Conservation (phyloP, 768 basidiomycete species). For the Asterophora parasitica region DNA sequence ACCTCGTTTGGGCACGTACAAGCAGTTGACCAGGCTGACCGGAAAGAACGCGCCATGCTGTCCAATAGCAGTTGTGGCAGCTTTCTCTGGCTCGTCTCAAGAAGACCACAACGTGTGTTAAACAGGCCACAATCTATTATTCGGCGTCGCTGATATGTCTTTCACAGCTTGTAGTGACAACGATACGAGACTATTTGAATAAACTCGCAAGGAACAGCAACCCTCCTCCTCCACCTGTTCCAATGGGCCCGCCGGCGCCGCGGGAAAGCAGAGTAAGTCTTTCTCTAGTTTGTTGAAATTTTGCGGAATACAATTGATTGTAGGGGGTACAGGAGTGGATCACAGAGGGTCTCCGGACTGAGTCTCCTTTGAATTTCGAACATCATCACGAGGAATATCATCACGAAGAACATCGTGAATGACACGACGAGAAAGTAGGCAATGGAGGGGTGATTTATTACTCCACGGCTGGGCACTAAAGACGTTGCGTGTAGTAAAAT, state of each 20-base stretch:
- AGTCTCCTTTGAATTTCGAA: constrained; percentile 38
- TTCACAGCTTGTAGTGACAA: constrained; percentile 55
- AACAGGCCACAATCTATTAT: background rate
- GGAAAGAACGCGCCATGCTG: constrained; percentile 74
- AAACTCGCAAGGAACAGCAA: constrained; percentile 45
- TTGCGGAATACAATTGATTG: constrained; percentile 1
- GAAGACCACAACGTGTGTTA: constrained; percentile 72
- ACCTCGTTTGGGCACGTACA: background rate
- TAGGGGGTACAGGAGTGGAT: constrained; percentile 27
- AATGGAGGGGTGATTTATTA: background rate
- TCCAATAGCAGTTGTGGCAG: constrained; percentile 73
- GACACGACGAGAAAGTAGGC: background rate
- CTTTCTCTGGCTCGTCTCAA: constrained; percentile 76
- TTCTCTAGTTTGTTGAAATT: background rate
- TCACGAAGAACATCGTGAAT: constrained; percentile 17
- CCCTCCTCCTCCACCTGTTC: constrained; percentile 29
- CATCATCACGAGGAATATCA: constrained; percentile 38
- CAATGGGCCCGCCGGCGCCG: constrained; percentile 18
- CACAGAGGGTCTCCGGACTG: constrained; percentile 28
- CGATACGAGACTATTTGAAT: constrained; percentile 65
- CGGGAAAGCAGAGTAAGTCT: constrained; percentile 26
- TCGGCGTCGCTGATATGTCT: background rate
- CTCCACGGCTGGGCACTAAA: background rate
- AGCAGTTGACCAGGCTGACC: constrained; percentile 1
- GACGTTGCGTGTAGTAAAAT: too few species aligned